Base-by-base conservation (phyloP, 768 basidiomycete genomes). In the Mrakia hoshinonis region DNA sequence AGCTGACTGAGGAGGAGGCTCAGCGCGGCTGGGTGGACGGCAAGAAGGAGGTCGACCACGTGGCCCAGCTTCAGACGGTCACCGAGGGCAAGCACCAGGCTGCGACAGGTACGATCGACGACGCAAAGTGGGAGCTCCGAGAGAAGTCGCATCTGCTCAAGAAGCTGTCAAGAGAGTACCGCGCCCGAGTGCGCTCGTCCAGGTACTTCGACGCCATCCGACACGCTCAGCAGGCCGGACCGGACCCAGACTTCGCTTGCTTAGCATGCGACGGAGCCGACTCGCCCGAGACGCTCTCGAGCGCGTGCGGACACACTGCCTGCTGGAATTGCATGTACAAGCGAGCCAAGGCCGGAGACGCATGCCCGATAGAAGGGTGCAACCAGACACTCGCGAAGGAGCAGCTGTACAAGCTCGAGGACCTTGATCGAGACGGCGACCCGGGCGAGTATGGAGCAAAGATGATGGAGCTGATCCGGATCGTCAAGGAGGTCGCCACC, bases 161-260 rank as follows among this genome's bases (percentile, higher is more conserved):
- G 58, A 85, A 87, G 61, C 81, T 96, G 58, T 86, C 86, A 39
- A 93, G 92, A 79, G 94, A 96, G 79, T 85, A 95, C 64, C 87
- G 91, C 34, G 92, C 91, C 36, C 89, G 93, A 62, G 86, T 91
- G 60, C 87, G 93, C 54, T 96, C 93, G 2, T 83, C 91, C 46
- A 89, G 93, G 51, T 96, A 92, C 81, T 96, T 97, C 82, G 90
- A 85, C 9, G 89, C 89, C 66, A 91, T 96, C 51, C 89, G 91
- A 52, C 90, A 93, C 75, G 83, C 94, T 51, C 92, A 96, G 78
- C 87, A 85, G 76, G 87, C 90, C 76, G 82, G 82, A 34, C 69
- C 74, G 9, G 74, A 79, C 24, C 86, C 87, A 38, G 80, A 80
- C 13, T 86, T 87, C 12, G 83, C 85, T 18, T 67, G 77, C 31